Evolutionary conservation across 192 early-diverging fungal species (phyloP).

Genomic region (Funneliformis mosseae): DNA sequence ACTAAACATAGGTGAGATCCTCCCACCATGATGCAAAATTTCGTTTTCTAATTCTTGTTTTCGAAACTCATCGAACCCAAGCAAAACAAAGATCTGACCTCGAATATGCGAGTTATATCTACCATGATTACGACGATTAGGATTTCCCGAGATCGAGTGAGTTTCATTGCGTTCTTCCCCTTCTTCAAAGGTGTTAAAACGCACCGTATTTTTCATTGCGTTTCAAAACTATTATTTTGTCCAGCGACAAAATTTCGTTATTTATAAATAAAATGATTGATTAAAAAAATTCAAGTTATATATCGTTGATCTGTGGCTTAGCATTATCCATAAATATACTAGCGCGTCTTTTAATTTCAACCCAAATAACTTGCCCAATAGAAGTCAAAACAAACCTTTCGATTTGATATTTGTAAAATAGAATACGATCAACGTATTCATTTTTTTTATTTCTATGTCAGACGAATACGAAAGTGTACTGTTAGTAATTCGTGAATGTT

Average conservation of each 20-base stretch:
- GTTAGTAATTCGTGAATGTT: slow-evolving; percentile 77
- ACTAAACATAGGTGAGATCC: neutral
- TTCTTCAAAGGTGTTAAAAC: slow-evolving; percentile 23
- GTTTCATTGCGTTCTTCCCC: neutral
- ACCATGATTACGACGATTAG: neutral
- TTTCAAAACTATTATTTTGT: neutral
- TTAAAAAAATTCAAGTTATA: no score
- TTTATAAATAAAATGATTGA: no score
- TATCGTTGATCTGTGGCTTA: no score
- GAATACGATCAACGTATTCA: no score
- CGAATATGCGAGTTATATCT: neutral
- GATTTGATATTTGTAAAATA: no score
- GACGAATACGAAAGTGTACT: slow-evolving; percentile 79
- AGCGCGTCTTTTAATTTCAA: no score
- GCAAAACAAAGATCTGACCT: neutral
- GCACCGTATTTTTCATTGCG: slow-evolving; percentile 21
- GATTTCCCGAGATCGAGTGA: neutral
- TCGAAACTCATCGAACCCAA: neutral
- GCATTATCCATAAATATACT: no score
- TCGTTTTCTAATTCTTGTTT: neutral
- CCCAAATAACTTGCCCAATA: no score
- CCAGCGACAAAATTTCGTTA: no score
- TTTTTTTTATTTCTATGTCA: neutral
- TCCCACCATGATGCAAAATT: neutral
- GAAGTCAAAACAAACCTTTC: no score